Conservation (phyloP, 2,329 filamentous ascomycete species). For the Colletotrichum viniferum region DNA sequence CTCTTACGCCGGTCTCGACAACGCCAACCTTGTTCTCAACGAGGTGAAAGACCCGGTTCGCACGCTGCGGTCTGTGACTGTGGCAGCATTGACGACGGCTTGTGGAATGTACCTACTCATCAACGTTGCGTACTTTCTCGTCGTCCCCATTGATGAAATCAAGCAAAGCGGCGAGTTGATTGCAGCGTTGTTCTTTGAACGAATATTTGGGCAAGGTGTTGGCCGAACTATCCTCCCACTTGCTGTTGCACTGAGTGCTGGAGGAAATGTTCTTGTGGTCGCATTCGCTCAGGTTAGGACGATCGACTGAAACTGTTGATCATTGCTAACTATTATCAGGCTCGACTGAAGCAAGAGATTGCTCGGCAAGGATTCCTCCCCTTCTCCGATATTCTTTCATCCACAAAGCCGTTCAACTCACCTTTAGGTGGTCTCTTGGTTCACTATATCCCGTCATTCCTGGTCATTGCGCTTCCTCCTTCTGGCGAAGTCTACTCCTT, state of each 20-base stretch:
- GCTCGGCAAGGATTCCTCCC: constrained; percentile 74
- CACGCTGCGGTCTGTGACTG: constrained; percentile 66
- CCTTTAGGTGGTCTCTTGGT: constrained; percentile 71
- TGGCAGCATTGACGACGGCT: constrained; percentile 64
- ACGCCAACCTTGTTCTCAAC: constrained; percentile 73
- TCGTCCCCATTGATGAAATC: constrained; percentile 71
- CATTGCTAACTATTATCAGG: constrained; percentile 42
- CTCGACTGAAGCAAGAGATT: constrained; percentile 74
- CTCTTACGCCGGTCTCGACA: constrained; percentile 69
- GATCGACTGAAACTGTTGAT: not conserved
- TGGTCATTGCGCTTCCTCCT: constrained; percentile 70
- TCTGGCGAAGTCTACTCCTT: constrained; percentile 73
- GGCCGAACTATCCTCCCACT: constrained; percentile 65
- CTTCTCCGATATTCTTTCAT: constrained; percentile 63
- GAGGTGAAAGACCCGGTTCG: constrained; percentile 72
- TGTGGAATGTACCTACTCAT: constrained; percentile 70
- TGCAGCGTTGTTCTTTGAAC: constrained; percentile 70
- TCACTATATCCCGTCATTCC: constrained; percentile 70
- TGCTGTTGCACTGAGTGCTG: constrained; percentile 69
- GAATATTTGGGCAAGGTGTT: constrained; percentile 62
- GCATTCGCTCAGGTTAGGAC: constrained; percentile 65
- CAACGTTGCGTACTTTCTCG: constrained; percentile 66
- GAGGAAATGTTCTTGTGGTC: constrained; percentile 76
- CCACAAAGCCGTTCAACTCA: constrained; percentile 69
- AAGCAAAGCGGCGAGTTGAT: constrained; percentile 70